Evolutionary conservation across 1,139 yeast species (phyloP), one percentile per base, ranked within the genome.

Genomic region (Geotrichum fermentans): DNA sequence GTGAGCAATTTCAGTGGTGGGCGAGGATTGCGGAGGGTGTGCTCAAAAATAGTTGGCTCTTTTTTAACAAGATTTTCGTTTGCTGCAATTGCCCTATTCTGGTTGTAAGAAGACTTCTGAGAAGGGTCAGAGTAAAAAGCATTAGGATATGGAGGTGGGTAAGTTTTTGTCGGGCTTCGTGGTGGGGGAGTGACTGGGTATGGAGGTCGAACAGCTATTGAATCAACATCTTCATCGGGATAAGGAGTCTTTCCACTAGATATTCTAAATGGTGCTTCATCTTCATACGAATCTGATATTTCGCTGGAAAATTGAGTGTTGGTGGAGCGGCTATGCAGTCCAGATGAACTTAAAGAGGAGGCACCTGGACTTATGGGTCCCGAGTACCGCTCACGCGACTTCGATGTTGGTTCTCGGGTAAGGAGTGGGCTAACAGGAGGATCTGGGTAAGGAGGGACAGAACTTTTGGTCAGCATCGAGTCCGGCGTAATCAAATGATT

Each of bases 281-380:
- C 50, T 8, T 47, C 50, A 36, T 14, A 35, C 6, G 38, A 40
- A 20, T 42, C 50, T 14, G 46, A 42, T 5, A 35, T 14, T 11
- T 45, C 45, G 3, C 39, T 40, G 4, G 51, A 45, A 22, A 44
- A 44, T 35, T 44, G 51, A 3, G 51, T 47, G n/a, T 38, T 47
- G 2, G 51, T 47, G 4, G 51, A 47, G n/a, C 44, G 29, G 29
- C 51, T 47, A 24, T 47, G 51, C 14, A 43, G n/a, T 4, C 50
- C 50, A 16, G 50, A 47, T 10, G 50, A 47, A 11, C 46, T 42
- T n/a, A 42, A 30, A 2, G 50, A 47, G 22, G 50, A 47, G 4
- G 44, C 40, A 3, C 43, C 44, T 16, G 43, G 49, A 26, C 49
- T 45, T 5, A 39, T 30, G 13, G 47, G 47, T 7, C 37, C 35